phyloP scores from a whole-genome alignment of 2,329 filamentous ascomycete genomes.

The Fonsecaea nubica region DNA sequence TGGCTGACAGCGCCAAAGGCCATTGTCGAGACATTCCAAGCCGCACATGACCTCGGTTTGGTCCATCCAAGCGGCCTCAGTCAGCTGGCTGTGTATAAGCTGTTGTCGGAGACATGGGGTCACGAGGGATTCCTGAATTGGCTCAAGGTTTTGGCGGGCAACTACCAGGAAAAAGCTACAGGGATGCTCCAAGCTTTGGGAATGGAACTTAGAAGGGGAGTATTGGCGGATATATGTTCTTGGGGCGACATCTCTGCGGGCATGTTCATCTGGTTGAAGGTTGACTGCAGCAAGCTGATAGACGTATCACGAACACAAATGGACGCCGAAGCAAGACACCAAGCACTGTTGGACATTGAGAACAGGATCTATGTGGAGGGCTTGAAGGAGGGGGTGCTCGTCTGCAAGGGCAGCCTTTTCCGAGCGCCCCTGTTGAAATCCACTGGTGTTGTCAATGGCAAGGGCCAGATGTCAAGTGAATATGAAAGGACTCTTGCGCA shows the following conservation, averaged over 20 bases:
- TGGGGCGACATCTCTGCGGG: neutral
- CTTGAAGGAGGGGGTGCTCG: neutral
- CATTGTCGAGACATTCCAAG: slow-evolving; percentile 14
- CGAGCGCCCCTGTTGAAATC: neutral
- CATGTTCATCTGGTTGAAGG: slow-evolving; percentile 3
- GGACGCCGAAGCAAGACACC: neutral
- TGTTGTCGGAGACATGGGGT: slow-evolving; percentile 14
- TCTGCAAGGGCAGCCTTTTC: neutral
- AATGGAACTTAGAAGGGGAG: neutral
- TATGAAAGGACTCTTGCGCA: neutral
- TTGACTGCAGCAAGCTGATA: neutral
- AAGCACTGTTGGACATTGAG: neutral
- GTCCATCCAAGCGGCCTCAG: slow-evolving; percentile 15
- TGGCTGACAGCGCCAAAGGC: slow-evolving; percentile 14
- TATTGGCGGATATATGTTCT: neutral
- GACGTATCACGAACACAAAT: neutral
- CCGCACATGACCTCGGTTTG: slow-evolving; percentile 11
- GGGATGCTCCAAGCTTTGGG: neutral
- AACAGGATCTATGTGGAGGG: neutral
- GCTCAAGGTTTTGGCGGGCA: slow-evolving; percentile 9
- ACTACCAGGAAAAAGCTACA: neutral
- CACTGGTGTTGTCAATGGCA: neutral
- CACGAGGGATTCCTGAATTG: slow-evolving; percentile 11
- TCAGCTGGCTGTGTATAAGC: slow-evolving; percentile 34
- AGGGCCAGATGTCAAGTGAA: neutral